Conservation (phyloP, 2,329 filamentous ascomycete genomes). For the Parastagonospora nodorum region DNA sequence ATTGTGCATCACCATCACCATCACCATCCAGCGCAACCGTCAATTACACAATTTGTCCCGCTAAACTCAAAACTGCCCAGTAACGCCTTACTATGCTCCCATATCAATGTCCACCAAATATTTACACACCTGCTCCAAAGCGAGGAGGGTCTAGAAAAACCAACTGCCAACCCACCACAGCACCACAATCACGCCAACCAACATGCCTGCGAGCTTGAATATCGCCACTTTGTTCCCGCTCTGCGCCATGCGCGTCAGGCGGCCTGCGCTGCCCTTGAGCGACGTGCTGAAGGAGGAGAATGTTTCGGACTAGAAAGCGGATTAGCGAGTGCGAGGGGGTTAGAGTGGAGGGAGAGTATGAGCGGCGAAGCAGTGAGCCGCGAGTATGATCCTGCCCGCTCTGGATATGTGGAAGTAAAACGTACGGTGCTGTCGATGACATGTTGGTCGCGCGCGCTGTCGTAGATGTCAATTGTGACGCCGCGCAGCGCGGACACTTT, state of each 20-base stretch:
- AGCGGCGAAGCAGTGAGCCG: no score
- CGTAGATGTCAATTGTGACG: conserved; percentile 97
- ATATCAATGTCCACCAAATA: neutral
- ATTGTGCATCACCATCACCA: no score
- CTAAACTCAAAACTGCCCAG: neutral
- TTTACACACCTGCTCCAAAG: neutral
- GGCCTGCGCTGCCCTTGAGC: conserved; percentile 80
- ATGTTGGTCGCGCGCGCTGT: conserved; percentile 86
- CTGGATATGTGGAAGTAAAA: conserved; percentile 15
- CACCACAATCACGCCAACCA: conserved; percentile 73
- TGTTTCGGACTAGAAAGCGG: conserved; percentile 70
- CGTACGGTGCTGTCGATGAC: conserved; percentile 87
- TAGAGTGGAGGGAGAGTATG: neutral
- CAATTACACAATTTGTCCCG: no score
- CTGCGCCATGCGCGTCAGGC: conserved; percentile 87
- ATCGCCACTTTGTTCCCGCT: conserved; percentile 90
- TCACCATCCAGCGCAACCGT: no score
- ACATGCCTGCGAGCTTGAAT: conserved; percentile 83
- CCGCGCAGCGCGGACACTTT: conserved; percentile 92
- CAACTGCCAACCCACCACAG: conserved; percentile 70
- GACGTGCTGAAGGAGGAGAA: conserved; percentile 86
- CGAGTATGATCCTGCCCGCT: no score
- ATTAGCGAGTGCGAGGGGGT: neutral
- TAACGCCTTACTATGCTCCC: neutral
- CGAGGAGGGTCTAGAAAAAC: conserved; percentile 19